Base-by-base conservation (phyloP, 305 asterid species). In the Fraxinus floribunda region DNA sequence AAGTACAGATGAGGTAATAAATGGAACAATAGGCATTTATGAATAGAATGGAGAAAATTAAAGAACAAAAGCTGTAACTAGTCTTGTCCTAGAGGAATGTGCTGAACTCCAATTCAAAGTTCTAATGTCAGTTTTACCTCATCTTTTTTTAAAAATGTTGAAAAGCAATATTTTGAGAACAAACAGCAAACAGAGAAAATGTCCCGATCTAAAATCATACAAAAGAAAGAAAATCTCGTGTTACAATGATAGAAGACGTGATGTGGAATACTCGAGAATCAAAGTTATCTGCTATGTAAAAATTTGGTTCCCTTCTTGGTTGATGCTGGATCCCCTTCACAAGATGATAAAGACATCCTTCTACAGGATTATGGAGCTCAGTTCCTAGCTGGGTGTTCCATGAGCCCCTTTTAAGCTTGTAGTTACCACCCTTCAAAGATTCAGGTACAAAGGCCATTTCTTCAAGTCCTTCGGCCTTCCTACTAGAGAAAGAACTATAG, bases 381-480 rank as follows among this genome's bases (percentile, higher is more conserved):
- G n/a, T 64, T 64, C 73, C 35, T 64, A 64, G n/a, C 35, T 64
- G 73, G 73, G 73, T 64, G 73, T 64, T 64, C 73, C 73, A 64
- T 64, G 32, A 64, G 32, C 73, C 73, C 30, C 7, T 64, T 64
- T 30, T 30, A 22, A 64, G 34, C 29, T 26, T 8, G 7, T 22
- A 24, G 35, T 64, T 64, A 22, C 73, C n/a, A 24, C 7, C 35
- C 73, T 24, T 64, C 72, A 62, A 26, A 22, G 34, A 55, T 55
- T 64, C 32, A 24, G 16, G 34, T 64, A 22, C 13, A 7, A 22
- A 62, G 71, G 34, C 71, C 32, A 64, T 24, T 64, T 26, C 24
- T n/a, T 55, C 34, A 64, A 24, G 35, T 8, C 35, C 73, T 64
- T 64, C 18, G 44, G 44, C 11, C 44, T 0, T 7, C 44, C 44